phyloP scores from a whole-genome alignment of 2,329 filamentous ascomycete species.

The Onygena corvina region DNA sequence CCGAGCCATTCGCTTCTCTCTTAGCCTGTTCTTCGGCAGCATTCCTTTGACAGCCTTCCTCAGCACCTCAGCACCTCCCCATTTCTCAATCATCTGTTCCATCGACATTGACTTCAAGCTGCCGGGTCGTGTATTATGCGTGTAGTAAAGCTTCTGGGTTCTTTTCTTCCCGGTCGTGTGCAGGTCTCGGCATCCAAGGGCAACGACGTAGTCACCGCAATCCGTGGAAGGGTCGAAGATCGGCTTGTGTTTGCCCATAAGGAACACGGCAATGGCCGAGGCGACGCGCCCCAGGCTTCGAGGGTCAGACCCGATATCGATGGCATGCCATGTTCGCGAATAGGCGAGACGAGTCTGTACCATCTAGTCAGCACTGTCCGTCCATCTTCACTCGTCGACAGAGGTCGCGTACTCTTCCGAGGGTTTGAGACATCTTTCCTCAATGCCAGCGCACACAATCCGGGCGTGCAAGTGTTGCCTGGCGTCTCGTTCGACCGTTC shows the following conservation, averaged over 20 bases:
- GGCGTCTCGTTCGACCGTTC: not conserved
- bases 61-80: slow-evolving; percentile 83
- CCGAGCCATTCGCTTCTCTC: slow-evolving; percentile 74
- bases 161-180: slow-evolving; percentile 85
- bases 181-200: slow-evolving; percentile 74
- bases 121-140: slow-evolving; percentile 82
- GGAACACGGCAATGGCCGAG: slow-evolving; percentile 68
- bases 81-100: slow-evolving; percentile 88
- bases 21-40: slow-evolving; percentile 89
- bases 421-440: slow-evolving; percentile 4
- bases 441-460: not conserved
- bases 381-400: not conserved
- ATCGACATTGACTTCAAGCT: slow-evolving; percentile 79
- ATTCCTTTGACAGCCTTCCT: slow-evolving; percentile 89
- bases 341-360: slow-evolving; percentile 85
- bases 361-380: slow-evolving; percentile 2
- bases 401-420: slow-evolving; percentile 5
- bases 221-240: slow-evolving; percentile 95
- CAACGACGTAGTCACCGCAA: slow-evolving; percentile 97
- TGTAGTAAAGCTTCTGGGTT: slow-evolving; percentile 90
- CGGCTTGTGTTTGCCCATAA: slow-evolving; percentile 99
- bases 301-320: slow-evolving; percentile 57
- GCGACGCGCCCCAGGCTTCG: slow-evolving; percentile 85
- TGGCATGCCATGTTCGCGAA: slow-evolving; percentile 87
- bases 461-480: not conserved